Conservation (phyloP, 306 rosid genomes). For the Rosa persica region DNA sequence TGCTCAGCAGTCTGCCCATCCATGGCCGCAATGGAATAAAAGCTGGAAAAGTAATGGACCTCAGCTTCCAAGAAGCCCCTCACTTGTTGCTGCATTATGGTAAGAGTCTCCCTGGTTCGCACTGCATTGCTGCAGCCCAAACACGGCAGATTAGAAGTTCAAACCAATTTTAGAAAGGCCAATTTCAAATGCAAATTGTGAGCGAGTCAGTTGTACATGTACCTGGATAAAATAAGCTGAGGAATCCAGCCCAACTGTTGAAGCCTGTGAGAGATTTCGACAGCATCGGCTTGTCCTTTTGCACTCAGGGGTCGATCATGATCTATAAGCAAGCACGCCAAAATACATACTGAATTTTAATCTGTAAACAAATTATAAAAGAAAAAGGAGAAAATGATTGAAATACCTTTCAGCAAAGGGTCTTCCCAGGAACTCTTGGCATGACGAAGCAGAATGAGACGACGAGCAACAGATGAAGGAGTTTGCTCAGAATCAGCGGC, state of each 20-base stretch:
- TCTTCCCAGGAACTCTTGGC: slow-evolving; percentile 73
- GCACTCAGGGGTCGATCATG: slow-evolving; percentile 93
- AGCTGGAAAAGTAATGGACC: slow-evolving; percentile 85
- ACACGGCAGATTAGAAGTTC: slow-evolving; percentile 21
- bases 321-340: slow-evolving; percentile 39
- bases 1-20: slow-evolving; percentile 99
- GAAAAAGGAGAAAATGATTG: neutral
- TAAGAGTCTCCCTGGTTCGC: slow-evolving; percentile 82
- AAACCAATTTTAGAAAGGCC: neutral
- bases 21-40: slow-evolving; percentile 96
- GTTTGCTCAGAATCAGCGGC: slow-evolving; percentile 39
- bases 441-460: slow-evolving; percentile 94
- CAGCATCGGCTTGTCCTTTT: slow-evolving; percentile 74
- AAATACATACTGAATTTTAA: neutral
- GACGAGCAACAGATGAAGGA: slow-evolving; percentile 57
- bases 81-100: slow-evolving; percentile 82
- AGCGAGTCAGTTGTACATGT: slow-evolving; percentile 10
- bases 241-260: slow-evolving; percentile 91
- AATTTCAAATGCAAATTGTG: slow-evolving; percentile 11
- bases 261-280: slow-evolving; percentile 62
- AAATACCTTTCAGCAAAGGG: slow-evolving; percentile 65
- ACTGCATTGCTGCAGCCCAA: slow-evolving; percentile 65
- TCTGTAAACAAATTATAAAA: neutral
- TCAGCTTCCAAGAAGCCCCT: slow-evolving; percentile 67
- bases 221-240: slow-evolving; percentile 90